Conservation (phyloP, 148 eudicot genomes). For the Rheum nobile region DNA sequence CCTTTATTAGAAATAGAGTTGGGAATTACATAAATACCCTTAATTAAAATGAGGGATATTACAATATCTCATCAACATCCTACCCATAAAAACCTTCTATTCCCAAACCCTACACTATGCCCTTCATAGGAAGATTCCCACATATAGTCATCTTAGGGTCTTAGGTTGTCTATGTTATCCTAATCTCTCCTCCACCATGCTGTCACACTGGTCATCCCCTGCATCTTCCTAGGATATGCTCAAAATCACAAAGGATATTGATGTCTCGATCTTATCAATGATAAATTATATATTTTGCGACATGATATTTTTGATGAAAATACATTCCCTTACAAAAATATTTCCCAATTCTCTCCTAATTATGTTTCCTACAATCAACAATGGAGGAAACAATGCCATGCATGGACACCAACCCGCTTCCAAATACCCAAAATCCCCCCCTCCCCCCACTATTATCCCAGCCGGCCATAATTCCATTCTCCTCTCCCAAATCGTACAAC, state of each 20-base stretch:
- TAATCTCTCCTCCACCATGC: background rate
- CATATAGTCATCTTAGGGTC: background rate
- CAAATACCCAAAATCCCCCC: too few species aligned
- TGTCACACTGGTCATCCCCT: background rate
- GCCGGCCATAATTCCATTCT: too few species aligned
- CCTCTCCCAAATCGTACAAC: too few species aligned
- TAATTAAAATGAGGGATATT: too few species aligned
- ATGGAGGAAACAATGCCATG: too few species aligned
- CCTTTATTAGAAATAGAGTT: too few species aligned
- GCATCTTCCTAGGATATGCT: background rate
- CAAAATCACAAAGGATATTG: background rate
- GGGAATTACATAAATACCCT: too few species aligned
- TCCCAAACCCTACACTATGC: background rate
- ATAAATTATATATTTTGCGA: background rate
- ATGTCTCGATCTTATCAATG: conserved; percentile 3
- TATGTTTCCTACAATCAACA: too few species aligned
- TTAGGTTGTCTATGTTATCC: background rate
- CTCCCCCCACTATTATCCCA: too few species aligned
- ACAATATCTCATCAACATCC: background rate
- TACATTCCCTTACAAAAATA: background rate
- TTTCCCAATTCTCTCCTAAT: too few species aligned
- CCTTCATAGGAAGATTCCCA: background rate
- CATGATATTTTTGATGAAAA: conserved; percentile 14
- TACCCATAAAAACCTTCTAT: background rate
- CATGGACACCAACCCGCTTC: too few species aligned